These are phyloP conservation scores for Lodderomyces metapsilosis DNA, from an alignment of 1,139 yeast genomes.

Conservation along the genomic window DNA sequence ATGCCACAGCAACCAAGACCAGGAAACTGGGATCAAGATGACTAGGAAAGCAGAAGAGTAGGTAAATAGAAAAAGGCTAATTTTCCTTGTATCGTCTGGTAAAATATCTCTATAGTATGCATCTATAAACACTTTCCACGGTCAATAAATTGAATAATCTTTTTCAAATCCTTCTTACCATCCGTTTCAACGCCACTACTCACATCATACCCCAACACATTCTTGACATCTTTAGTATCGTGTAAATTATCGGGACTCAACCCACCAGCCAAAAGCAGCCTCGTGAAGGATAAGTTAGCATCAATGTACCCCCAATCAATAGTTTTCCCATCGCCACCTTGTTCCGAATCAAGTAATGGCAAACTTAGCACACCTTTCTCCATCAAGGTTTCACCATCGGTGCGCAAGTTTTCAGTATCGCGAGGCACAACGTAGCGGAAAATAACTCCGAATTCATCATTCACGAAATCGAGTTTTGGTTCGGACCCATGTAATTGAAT, in stretches of 20 bases:
- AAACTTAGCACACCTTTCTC: slow-evolving; percentile 36
- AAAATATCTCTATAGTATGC: no score
- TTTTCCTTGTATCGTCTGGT: no score
- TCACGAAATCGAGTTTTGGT: slow-evolving; percentile 51
- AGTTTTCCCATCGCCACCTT: slow-evolving; percentile 85
- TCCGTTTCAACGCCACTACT: slow-evolving; percentile 86
- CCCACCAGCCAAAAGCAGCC: slow-evolving; percentile 85
- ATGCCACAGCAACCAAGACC: slow-evolving; percentile 87
- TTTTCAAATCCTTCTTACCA: slow-evolving; percentile 66
- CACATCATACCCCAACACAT: slow-evolving; percentile 87
- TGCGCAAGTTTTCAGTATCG: slow-evolving; percentile 32
- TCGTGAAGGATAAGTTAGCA: slow-evolving; percentile 30
- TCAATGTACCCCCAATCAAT: slow-evolving; percentile 64
- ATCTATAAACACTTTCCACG: slow-evolving; percentile 37
- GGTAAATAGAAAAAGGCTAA: not conserved
- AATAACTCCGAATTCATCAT: slow-evolving; percentile 57
- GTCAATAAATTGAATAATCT: slow-evolving; percentile 56
- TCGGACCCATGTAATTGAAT: slow-evolving; percentile 92
- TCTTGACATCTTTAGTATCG: slow-evolving; percentile 43
- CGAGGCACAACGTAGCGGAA: slow-evolving; percentile 66
- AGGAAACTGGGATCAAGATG: slow-evolving; percentile 97
- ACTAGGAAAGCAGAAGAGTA: slow-evolving; percentile 40
- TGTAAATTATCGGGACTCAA: slow-evolving; percentile 69
- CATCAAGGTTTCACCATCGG: slow-evolving; percentile 19
- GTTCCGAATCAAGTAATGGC: slow-evolving; percentile 80